phyloP scores from a whole-genome alignment of 225 moss, liverwort and hornwort species.

The Pseudoscleropodium purum region DNA sequence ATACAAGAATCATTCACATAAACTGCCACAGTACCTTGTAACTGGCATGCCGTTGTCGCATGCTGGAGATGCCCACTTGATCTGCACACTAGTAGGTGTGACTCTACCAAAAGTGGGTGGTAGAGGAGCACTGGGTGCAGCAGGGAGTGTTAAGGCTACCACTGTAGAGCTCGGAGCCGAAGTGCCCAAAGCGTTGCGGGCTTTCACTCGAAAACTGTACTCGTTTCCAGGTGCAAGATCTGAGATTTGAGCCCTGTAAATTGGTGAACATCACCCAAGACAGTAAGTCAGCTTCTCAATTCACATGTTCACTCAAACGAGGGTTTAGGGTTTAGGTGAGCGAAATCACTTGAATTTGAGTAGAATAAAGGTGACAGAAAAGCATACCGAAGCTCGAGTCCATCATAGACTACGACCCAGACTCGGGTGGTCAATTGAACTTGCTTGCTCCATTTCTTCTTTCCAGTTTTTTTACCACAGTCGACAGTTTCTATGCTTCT shows the following conservation, averaged over 20 bases:
- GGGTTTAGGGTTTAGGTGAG: background rate
- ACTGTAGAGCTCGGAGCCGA: conserved; percentile 5
- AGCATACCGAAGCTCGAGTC: background rate
- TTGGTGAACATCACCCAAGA: background rate
- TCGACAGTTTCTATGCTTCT: background rate
- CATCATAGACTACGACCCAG: conserved; percentile 9
- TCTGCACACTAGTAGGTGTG: background rate
- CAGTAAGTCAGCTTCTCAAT: background rate
- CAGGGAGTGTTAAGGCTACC: background rate
- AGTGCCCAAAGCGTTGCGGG: background rate
- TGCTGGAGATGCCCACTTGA: conserved; percentile 13
- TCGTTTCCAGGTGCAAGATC: conserved; percentile 1
- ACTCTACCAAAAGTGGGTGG: background rate
- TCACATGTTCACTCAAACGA: background rate
- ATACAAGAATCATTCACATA: background rate
- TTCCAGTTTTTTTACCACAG: background rate
- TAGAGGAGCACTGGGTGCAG: conserved; percentile 7
- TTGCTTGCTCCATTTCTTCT: background rate
- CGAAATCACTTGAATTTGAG: background rate
- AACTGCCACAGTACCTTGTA: background rate
- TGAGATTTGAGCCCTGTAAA: background rate
- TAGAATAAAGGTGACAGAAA: background rate
- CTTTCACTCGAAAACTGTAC: conserved; percentile 12
- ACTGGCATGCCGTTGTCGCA: conserved; percentile 15
- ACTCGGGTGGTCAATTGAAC: background rate